phyloP scores from a whole-genome alignment of 1,284 basidiomycete genomes.

The Cutaneotrichosporon sp. region DNA sequence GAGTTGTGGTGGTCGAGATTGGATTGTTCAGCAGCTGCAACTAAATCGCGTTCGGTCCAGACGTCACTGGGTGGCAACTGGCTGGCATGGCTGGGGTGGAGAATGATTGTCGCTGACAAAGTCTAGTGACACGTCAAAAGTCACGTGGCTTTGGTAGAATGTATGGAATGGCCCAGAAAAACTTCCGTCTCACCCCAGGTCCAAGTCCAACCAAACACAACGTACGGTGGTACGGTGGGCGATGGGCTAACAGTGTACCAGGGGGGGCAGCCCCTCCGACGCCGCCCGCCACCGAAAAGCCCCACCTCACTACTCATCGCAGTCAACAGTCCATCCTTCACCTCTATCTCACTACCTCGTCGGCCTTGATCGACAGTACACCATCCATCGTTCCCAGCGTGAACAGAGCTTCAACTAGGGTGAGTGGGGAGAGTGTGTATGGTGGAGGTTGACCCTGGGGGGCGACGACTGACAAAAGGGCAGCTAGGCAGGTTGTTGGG shows the following conservation, averaged over 20 bases:
- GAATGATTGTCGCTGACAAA: neutral
- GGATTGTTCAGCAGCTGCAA: neutral
- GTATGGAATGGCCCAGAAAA: neutral
- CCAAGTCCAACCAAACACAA: neutral
- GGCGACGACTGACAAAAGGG: too few relatives aligned
- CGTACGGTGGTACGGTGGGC: too few relatives aligned
- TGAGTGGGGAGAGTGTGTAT: neutral
- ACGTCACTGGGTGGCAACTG: constrained; percentile 1
- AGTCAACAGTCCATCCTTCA: too few relatives aligned
- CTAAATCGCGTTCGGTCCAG: neutral
- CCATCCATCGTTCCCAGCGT: too few relatives aligned
- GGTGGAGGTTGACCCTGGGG: too few relatives aligned
- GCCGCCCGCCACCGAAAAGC: neutral
- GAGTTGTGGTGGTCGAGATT: neutral
- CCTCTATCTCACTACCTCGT: too few relatives aligned
- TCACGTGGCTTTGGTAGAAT: too few relatives aligned
- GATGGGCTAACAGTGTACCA: too few relatives aligned
- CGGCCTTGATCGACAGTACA: too few relatives aligned
- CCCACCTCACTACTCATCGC: neutral
- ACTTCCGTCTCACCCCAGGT: neutral
- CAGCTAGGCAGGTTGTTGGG: neutral
- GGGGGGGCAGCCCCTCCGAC: neutral
- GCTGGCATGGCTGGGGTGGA: neutral
- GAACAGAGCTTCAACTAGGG: too few relatives aligned
- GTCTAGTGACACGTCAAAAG: neutral